phyloP scores from a whole-genome alignment of 2,329 filamentous ascomycete genomes.

The Botrytis medusae region DNA sequence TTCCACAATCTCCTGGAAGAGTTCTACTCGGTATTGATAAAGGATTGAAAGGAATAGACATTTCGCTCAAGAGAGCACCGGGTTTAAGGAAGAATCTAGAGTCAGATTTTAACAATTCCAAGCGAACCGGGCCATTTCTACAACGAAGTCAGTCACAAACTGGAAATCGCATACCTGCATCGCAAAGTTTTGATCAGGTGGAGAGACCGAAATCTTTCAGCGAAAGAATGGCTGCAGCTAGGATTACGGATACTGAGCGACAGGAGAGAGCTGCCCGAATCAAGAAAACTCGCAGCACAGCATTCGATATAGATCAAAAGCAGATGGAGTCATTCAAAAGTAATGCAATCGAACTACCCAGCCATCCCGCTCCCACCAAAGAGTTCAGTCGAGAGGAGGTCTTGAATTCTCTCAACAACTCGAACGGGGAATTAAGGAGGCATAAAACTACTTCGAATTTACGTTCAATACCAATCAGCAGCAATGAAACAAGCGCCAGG shows the following conservation, averaged over 20 bases:
- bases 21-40: conserved; percentile 87
- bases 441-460: conserved; percentile 42
- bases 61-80: conserved; percentile 77
- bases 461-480: conserved; percentile 29
- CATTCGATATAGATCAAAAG: conserved; percentile 56
- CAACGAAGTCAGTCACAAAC: conserved; percentile 43
- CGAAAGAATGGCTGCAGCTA: conserved; percentile 75
- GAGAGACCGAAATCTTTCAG: conserved; percentile 66
- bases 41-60: conserved; percentile 73
- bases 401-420: conserved; percentile 39
- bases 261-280: conserved; percentile 54
- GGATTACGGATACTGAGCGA: conserved; percentile 53
- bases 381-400: conserved; percentile 66
- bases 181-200: conserved; percentile 30
- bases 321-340: conserved; percentile 62
- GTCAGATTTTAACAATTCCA: conserved; percentile 35
- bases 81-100: conserved; percentile 44
- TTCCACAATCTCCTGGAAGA: conserved; percentile 73
- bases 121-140: conserved; percentile 45
- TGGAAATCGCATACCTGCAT: conserved; percentile 28
- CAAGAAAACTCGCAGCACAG: conserved; percentile 52
- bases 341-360: conserved; percentile 55
- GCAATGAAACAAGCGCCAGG: conserved; percentile 28
- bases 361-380: conserved; percentile 49
- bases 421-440: conserved; percentile 42